phyloP scores from a whole-genome alignment of 2,329 filamentous ascomycete species.

The Periconia sp. region DNA sequence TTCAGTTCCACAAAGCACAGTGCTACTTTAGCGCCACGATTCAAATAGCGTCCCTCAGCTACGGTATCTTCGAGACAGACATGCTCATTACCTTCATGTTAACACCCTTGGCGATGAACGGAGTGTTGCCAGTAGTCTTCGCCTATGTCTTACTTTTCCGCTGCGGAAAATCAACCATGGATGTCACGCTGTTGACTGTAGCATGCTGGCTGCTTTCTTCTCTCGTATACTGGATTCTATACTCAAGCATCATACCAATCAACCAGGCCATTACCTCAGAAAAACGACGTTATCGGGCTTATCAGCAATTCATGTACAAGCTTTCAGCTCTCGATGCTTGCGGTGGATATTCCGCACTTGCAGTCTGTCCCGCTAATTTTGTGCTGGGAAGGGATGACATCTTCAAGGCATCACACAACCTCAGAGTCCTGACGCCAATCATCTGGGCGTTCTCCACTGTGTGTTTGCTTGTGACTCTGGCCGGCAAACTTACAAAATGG shows the following conservation, averaged over 20 bases:
- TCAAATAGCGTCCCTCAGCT: slow-evolving; percentile 29
- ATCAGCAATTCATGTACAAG: slow-evolving; percentile 29
- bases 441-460: slow-evolving; percentile 26
- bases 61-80: slow-evolving; percentile 22
- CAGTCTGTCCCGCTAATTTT: slow-evolving; percentile 23
- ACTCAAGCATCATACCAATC: slow-evolving; percentile 19
- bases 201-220: slow-evolving; percentile 22
- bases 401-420: slow-evolving; percentile 9
- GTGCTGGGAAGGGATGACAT: slow-evolving; percentile 7
- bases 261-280: slow-evolving; percentile 9
- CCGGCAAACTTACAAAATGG: not conserved
- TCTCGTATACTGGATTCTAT: slow-evolving; percentile 26
- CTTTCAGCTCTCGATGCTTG: slow-evolving; percentile 23
- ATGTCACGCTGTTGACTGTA: slow-evolving; percentile 18
- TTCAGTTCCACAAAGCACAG: slow-evolving; percentile 32
- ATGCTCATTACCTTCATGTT: slow-evolving; percentile 29
- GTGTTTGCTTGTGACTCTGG: slow-evolving; percentile 13
- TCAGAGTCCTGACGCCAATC: slow-evolving; percentile 21
- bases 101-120: slow-evolving; percentile 26
- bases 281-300: slow-evolving; percentile 8
- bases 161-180: slow-evolving; percentile 7
- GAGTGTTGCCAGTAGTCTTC: slow-evolving; percentile 22
- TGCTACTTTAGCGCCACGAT: slow-evolving; percentile 33
- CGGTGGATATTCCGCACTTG: slow-evolving; percentile 25
- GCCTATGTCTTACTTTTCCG: slow-evolving; percentile 18